A percentile compares a stretch with the other conserved stretches of the same genome.
These are phyloP conservation scores for Cercospora sp. DNA, from an alignment of 2,329 filamentous ascomycete species.

Conservation along the genomic window DNA sequence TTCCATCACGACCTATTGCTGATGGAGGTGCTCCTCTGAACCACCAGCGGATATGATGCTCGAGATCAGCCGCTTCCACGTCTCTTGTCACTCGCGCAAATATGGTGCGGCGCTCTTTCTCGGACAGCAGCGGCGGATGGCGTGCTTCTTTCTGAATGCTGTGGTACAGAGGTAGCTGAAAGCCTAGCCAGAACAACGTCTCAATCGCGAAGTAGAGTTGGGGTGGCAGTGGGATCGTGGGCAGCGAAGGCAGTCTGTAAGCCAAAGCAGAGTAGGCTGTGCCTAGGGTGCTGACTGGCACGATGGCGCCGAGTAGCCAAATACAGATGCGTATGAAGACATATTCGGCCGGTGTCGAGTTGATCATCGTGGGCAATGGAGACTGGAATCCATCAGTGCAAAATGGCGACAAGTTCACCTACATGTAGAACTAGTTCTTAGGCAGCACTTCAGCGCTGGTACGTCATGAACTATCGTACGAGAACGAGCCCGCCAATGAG, in stretches of 20 bases:
- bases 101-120: conserved; percentile 54
- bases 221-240: conserved; percentile 13
- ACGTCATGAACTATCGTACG: background rate
- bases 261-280: conserved; percentile 4
- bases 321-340: conserved; percentile 28
- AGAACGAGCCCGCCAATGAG: background rate
- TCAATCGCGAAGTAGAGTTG: conserved; percentile 17
- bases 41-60: conserved; percentile 63
- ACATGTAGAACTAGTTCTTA: background rate
- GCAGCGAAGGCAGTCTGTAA: conserved; percentile 2
- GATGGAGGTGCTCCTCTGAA: conserved; percentile 59
- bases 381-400: background rate
- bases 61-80: conserved; percentile 51
- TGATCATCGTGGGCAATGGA: conserved; percentile 24
- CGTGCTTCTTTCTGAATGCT: conserved; percentile 54
- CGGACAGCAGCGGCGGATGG: conserved; percentile 51
- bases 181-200: conserved; percentile 16
- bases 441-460: background rate
- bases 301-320: conserved; percentile 18
- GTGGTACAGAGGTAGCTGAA: conserved; percentile 48
- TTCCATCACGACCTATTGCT: conserved; percentile 65
- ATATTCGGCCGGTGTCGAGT: conserved; percentile 20
- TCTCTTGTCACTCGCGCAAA: conserved; percentile 59
- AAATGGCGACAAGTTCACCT: background rate
- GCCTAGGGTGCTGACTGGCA: conserved; percentile 14